These are phyloP conservation scores for Heterobasidion occidentale DNA, from an alignment of 1,284 basidiomycete genomes.

Conservation along the genomic window DNA sequence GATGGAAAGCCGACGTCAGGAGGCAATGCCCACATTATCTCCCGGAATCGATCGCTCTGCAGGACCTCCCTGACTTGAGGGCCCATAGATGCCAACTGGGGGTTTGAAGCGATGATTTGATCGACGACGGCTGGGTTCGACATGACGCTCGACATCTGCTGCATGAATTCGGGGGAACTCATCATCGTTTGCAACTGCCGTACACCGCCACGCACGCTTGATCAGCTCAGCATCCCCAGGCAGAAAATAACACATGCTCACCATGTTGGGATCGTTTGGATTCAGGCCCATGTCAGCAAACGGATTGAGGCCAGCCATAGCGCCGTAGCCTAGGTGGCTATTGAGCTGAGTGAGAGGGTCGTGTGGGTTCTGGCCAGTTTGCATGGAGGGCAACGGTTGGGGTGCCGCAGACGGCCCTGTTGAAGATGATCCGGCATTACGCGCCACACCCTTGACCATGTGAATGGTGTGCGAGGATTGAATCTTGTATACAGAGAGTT, in stretches of 20 bases:
- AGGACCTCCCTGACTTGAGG: constrained; percentile 78
- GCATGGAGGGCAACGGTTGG: constrained; percentile 64
- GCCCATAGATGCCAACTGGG: constrained; percentile 71
- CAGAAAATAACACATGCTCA: constrained; percentile 24
- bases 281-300: constrained; percentile 85
- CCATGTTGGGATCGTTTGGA: constrained; percentile 85
- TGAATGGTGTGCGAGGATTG: constrained; percentile 82
- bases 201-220: neutral
- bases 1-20: neutral
- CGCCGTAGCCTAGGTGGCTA: constrained; percentile 60
- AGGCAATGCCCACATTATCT: constrained; percentile 58
- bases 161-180: constrained; percentile 72
- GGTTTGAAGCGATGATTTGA: constrained; percentile 76
- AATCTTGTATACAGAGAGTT: constrained; percentile 81
- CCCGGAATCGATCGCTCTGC: constrained; percentile 72
- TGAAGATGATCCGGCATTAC: constrained; percentile 30
- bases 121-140: constrained; percentile 79
- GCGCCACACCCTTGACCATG: constrained; percentile 85
- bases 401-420: constrained; percentile 21
- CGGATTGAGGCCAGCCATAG: constrained; percentile 78
- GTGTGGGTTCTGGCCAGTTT: constrained; percentile 74
- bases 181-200: constrained; percentile 75
- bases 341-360: constrained; percentile 75
- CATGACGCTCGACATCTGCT: constrained; percentile 72
- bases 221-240: neutral